These are phyloP conservation scores for Xylaria arbuscula DNA, from an alignment of 2,329 filamentous ascomycete species.

Conservation along the genomic window DNA sequence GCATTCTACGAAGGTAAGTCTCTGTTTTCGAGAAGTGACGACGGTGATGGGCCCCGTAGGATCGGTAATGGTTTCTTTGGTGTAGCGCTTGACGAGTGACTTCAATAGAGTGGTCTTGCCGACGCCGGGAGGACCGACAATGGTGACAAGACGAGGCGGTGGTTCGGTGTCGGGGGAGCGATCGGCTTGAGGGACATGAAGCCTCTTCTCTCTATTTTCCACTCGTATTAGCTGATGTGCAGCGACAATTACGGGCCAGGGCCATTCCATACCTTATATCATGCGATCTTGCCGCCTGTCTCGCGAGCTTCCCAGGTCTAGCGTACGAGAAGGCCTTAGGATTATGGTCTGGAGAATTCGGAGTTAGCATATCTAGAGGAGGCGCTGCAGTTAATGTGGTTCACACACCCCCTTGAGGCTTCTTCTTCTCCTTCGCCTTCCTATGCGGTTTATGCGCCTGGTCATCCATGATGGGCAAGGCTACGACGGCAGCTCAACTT, in stretches of 20 bases:
- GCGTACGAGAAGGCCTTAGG: conserved; percentile 91
- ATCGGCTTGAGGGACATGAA: conserved; percentile 97
- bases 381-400: conserved; percentile 12
- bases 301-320: conserved; percentile 82
- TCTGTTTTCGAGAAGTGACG: conserved; percentile 94
- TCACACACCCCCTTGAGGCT: conserved; percentile 67
- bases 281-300: conserved; percentile 71
- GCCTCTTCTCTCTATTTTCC: conserved; percentile 86
- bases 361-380: conserved; percentile 39
- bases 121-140: conserved; percentile 93
- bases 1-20: conserved; percentile 95
- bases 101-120: conserved; percentile 97
- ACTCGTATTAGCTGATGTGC: conserved; percentile 16
- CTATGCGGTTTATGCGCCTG: conserved; percentile 89
- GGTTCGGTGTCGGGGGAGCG: conserved; percentile 89
- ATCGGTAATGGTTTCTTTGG: conserved; percentile 91
- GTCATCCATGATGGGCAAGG: conserved; percentile 71
- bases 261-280: conserved; percentile 41
- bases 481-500: conserved; percentile 17
- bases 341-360: conserved; percentile 70
- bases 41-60: conserved; percentile 94
- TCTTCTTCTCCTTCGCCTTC: conserved; percentile 89
- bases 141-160: conserved; percentile 89
- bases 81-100: conserved; percentile 75
- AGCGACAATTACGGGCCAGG: not conserved